phyloP scores from a whole-genome alignment of 257 asterid genomes.

The Ballota nigra region DNA sequence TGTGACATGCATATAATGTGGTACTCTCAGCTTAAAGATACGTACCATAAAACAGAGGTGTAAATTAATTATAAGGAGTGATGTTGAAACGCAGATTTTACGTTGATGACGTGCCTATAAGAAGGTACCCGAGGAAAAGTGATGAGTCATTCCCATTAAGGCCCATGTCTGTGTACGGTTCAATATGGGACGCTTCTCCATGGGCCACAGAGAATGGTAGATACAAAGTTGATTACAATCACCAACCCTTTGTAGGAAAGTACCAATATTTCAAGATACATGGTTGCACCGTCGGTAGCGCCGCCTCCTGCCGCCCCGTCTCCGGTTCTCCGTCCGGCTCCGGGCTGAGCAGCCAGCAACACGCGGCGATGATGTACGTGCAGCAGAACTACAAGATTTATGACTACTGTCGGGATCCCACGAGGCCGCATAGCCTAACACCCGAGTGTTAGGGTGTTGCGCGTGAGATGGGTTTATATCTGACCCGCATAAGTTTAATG shows the following conservation, averaged over 20 bases:
- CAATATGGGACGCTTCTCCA: conserved; percentile 93
- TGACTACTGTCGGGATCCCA: conserved; percentile 62
- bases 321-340: conserved; percentile 43
- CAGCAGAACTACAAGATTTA: conserved; percentile 54
- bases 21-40: not conserved
- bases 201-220: conserved; percentile 94
- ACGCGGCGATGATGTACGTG: conserved; percentile 54
- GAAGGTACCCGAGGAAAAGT: conserved; percentile 64
- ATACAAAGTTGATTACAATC: conserved; percentile 60
- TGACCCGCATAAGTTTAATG: no score
- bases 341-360: conserved; percentile 65
- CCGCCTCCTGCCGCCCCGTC: conserved; percentile 38
- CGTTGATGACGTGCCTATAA: conserved; percentile 85
- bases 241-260: conserved; percentile 67
- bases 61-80: not conserved
- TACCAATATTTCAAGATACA: conserved; percentile 56
- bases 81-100: conserved; percentile 59
- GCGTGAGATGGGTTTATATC: no score
- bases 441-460: conserved; percentile 67
- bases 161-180: conserved; percentile 81
- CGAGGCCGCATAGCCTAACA: conserved; percentile 47
- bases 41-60: not conserved
- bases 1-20: not conserved
- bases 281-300: conserved; percentile 58
- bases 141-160: conserved; percentile 75